phyloP scores from a whole-genome alignment of 208 protist species.

The Trypanosoma lewisi region DNA sequence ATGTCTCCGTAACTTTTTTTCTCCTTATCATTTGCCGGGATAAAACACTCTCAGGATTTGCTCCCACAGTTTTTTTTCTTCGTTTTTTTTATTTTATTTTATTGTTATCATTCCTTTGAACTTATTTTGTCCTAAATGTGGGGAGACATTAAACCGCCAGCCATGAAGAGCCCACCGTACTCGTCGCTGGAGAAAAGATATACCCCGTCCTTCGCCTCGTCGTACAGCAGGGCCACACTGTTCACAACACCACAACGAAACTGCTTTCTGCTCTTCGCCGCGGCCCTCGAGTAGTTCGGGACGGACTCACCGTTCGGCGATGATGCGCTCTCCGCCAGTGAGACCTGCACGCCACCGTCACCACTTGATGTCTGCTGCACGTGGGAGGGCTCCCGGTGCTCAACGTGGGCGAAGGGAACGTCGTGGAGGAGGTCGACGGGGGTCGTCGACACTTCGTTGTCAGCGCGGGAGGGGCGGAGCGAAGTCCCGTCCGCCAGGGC shows the following conservation, averaged over 20 bases:
- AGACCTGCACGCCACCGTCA: neutral
- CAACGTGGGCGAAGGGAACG: conserved; percentile 9
- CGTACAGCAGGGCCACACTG: conserved; percentile 51
- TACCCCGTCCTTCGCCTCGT: conserved; percentile 34
- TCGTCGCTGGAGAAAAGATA: conserved; percentile 54
- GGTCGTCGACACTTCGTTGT: neutral
- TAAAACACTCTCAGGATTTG: too few species aligned
- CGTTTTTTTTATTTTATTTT: too few species aligned
- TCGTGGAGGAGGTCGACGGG: neutral
- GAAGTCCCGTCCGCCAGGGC: neutral
- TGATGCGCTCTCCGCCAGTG: neutral
- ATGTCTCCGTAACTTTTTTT: too few species aligned
- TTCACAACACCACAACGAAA: conserved; percentile 66
- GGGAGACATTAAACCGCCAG: conserved; percentile 26
- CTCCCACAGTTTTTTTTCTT: too few species aligned
- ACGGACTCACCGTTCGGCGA: too few species aligned
- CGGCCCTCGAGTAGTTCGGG: neutral
- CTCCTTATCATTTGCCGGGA: too few species aligned
- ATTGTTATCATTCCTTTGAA: too few species aligned
- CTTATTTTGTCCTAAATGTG: too few species aligned
- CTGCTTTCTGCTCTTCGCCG: neutral
- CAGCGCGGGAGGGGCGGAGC: neutral
- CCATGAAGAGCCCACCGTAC: conserved; percentile 46
- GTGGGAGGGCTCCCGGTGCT: neutral
- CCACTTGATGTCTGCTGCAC: neutral